These are phyloP conservation scores for Ballota nigra DNA, from an alignment of 257 asterid genomes.

Conservation along the genomic window DNA sequence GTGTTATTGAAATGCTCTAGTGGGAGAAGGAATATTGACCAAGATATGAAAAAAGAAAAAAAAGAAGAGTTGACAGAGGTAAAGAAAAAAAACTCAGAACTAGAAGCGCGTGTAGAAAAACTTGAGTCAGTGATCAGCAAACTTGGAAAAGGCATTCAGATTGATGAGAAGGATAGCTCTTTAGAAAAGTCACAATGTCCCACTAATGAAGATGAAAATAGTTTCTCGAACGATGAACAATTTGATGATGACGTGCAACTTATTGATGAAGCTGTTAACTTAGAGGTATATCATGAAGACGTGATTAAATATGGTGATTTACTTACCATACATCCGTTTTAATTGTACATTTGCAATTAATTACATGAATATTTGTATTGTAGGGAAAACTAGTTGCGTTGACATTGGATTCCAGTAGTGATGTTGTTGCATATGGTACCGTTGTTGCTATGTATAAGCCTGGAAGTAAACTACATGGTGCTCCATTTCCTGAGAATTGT, in stretches of 20 bases:
- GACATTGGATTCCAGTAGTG: not conserved
- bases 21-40: not conserved
- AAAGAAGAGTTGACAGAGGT: not conserved
- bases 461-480: not conserved
- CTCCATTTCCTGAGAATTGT: not conserved
- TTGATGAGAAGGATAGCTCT: conserved; percentile 2
- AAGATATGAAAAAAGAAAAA: not conserved
- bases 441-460: not conserved
- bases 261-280: not conserved
- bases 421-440: conserved; percentile 17
- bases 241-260: conserved; percentile 4
- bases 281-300: not conserved
- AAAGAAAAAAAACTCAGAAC: not conserved
- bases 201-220: not conserved
- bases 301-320: not conserved
- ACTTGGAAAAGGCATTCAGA: not conserved
- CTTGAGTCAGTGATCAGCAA: not conserved
- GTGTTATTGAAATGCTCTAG: not conserved
- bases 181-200: not conserved
- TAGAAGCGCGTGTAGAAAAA: not conserved
- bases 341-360: not conserved
- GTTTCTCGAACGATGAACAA: not conserved
- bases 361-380: not conserved
- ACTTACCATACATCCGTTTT: not conserved
- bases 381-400: conserved; percentile 8